Percentiles rank a stretch among this genome's conserved stretches.
Evolutionary conservation across 2,329 filamentous ascomycete species (phyloP).

Genomic region (Phialocephala subalpina): DNA sequence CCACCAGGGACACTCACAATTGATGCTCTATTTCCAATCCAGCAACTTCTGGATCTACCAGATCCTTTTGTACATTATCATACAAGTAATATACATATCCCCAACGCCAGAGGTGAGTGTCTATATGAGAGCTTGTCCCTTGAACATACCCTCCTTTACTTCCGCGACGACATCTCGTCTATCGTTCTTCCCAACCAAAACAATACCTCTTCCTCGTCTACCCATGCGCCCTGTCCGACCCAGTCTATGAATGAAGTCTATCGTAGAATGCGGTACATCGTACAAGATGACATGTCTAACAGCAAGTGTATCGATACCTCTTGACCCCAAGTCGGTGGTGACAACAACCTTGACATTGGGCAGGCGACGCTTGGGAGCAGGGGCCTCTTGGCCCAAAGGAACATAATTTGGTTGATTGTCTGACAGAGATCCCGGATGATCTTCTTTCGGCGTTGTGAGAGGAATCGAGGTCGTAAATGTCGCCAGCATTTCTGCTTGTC

Average conservation of each 20-base stretch:
- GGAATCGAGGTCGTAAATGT: constrained; percentile 69
- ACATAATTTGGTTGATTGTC: constrained; percentile 46
- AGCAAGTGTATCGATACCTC: constrained; percentile 92
- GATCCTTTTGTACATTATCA: constrained; percentile 13
- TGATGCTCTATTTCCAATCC: neutral
- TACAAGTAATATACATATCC: constrained; percentile 24
- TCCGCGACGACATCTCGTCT: constrained; percentile 90
- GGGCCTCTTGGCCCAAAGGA: constrained; percentile 38
- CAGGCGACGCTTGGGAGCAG: constrained; percentile 50
- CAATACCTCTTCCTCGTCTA: constrained; percentile 85
- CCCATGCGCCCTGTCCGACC: constrained; percentile 94
- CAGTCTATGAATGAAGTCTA: constrained; percentile 97
- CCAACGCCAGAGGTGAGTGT: constrained; percentile 15
- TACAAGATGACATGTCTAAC: constrained; percentile 93
- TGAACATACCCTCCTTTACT: constrained; percentile 89
- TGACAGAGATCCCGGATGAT: constrained; percentile 50
- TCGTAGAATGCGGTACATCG: constrained; percentile 96
- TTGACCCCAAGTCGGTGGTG: constrained; percentile 89
- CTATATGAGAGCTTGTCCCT: constrained; percentile 78
- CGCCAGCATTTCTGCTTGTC: constrained; percentile 78
- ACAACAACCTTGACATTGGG: constrained; percentile 90
- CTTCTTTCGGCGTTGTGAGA: constrained; percentile 44
- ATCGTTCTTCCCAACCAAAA: constrained; percentile 89
- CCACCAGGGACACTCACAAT: neutral
- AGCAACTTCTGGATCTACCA: neutral